Percentiles rank a stretch among this genome's conserved stretches.
Evolutionary conservation across 2,329 filamentous ascomycete genomes (phyloP).

Genomic region (Pseudogymnoascus sp.): DNA sequence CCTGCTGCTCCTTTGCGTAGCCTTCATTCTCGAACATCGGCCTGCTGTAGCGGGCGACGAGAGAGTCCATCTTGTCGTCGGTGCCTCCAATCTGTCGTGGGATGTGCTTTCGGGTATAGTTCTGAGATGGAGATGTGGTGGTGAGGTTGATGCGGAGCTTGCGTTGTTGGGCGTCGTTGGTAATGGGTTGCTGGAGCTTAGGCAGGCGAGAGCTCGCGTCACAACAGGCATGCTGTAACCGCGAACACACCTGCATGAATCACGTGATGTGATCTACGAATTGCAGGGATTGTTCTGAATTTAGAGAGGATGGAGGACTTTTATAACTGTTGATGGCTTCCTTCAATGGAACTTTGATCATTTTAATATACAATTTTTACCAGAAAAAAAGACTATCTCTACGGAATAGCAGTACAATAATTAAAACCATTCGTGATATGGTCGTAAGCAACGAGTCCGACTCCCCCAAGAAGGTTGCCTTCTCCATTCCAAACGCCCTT

Average conservation of each 20-base stretch:
- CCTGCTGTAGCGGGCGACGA: slow-evolving; percentile 86
- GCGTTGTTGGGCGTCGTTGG: not conserved
- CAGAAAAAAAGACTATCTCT: not conserved
- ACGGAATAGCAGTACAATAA: not conserved
- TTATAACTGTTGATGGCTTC: not conserved
- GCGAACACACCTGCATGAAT: slow-evolving; percentile 6
- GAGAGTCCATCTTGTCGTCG: slow-evolving; percentile 65
- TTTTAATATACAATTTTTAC: slow-evolving; percentile 6
- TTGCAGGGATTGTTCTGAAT: not conserved
- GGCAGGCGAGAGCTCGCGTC: slow-evolving; percentile 10
- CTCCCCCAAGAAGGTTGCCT: not conserved
- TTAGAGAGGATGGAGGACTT: not conserved
- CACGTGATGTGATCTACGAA: not conserved
- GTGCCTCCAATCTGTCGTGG: slow-evolving; percentile 8
- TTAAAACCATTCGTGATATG: not conserved
- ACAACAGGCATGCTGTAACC: slow-evolving; percentile 9
- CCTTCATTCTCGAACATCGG: slow-evolving; percentile 66
- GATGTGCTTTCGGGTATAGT: not conserved
- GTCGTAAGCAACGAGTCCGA: slow-evolving; percentile 2
- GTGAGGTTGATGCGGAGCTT: slow-evolving; percentile 8
- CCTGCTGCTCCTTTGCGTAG: slow-evolving; percentile 63
- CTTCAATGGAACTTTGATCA: not conserved
- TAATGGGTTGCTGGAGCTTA: slow-evolving; percentile 6
- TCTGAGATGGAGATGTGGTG: not conserved
- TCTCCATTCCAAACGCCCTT: slow-evolving; percentile 4